Evolutionary conservation across 1,284 basidiomycete genomes (phyloP).

Genomic region (Calocybe gambosa): DNA sequence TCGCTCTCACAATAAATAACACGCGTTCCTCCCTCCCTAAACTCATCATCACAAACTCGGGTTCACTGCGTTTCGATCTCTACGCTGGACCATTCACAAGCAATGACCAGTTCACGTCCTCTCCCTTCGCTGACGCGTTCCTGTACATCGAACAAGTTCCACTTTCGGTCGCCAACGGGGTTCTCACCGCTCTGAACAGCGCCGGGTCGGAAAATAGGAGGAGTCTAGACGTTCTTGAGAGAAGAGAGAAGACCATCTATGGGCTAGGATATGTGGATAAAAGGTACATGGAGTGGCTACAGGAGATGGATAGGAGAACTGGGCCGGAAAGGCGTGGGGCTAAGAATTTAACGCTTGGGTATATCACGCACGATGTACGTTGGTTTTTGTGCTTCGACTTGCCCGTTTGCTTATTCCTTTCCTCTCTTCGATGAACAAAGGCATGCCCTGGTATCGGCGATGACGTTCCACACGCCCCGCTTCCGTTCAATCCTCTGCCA

Average conservation of each 20-base stretch:
- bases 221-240: conserved; percentile 24
- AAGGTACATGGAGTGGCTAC: conserved; percentile 49
- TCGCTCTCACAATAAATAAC: conserved; percentile 57
- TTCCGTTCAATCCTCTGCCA: conserved; percentile 50
- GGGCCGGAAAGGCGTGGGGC: conserved; percentile 30
- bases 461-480: conserved; percentile 53
- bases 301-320: conserved; percentile 43
- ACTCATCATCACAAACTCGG: conserved; percentile 69
- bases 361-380: conserved; percentile 67
- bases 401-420: not conserved
- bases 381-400: not conserved
- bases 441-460: conserved; percentile 68
- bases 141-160: conserved; percentile 50
- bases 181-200: conserved; percentile 51
- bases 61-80: conserved; percentile 71
- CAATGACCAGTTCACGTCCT: conserved; percentile 73
- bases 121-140: conserved; percentile 59
- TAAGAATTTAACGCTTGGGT: conserved; percentile 56
- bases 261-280: conserved; percentile 44
- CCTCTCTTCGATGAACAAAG: conserved; percentile 29
- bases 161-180: conserved; percentile 41
- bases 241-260: conserved; percentile 37
- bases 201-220: conserved; percentile 33
- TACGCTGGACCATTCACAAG: conserved; percentile 65
- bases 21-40: conserved; percentile 53